Conservation (phyloP, 176 grass and related monocot species). For the bread wheat (Triticum aestivum) region DNA sequence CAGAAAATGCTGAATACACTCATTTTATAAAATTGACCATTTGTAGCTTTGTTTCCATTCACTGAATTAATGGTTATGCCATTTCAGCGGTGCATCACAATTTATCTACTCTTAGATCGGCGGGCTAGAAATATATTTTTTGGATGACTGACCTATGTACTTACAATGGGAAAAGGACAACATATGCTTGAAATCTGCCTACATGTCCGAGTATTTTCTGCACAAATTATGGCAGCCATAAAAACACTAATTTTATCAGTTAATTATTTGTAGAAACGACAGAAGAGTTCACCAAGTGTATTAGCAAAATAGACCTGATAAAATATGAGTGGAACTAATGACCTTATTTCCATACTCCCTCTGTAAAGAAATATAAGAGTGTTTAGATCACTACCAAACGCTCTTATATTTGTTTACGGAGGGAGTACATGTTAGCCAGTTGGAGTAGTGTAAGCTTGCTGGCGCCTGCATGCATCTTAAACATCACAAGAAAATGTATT, state of each 20-base stretch:
- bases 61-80: background rate
- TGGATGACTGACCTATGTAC: background rate
- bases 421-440: background rate
- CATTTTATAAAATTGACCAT: background rate
- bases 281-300: background rate
- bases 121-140: background rate
- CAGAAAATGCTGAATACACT: background rate
- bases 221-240: background rate
- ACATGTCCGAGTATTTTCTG: background rate
- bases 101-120: background rate
- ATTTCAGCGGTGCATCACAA: background rate
- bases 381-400: no score
- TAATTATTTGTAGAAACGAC: background rate
- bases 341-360: background rate
- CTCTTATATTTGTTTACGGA: no score
- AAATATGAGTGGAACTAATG: background rate
- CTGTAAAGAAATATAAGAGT: no score
- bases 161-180: slow-evolving; percentile 27
- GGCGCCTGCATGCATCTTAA: background rate
- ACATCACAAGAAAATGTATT: background rate
- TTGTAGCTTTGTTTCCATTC: background rate
- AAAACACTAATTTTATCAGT: background rate
- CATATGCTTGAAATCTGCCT: slow-evolving; percentile 31
- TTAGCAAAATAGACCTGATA: background rate
- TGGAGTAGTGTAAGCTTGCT: background rate